Conservation (phyloP, 2,329 filamentous ascomycete genomes). For the Dactylella cylindrospora region DNA sequence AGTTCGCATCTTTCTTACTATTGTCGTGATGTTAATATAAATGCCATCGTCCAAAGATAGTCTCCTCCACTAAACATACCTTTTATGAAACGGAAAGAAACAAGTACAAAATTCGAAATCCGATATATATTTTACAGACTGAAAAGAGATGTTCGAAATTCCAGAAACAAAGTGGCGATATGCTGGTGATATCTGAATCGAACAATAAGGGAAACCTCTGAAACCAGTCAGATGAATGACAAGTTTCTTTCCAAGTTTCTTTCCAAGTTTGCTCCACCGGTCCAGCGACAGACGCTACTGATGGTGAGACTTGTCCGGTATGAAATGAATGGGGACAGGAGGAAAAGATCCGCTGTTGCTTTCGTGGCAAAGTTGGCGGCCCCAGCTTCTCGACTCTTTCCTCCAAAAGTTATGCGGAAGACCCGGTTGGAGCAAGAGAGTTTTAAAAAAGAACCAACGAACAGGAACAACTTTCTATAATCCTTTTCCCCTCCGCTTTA, state of each 20-base stretch:
- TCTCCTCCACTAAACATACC: too few species aligned
- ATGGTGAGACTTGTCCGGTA: constrained; percentile 18
- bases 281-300: constrained; percentile 42
- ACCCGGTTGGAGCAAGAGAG: not conserved
- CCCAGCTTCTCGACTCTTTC: constrained; percentile 11
- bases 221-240: constrained; percentile 40
- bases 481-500: constrained; percentile 14
- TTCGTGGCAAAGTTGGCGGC: constrained; percentile 18
- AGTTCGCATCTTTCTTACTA: constrained; percentile 15
- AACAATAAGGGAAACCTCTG: constrained; percentile 18
- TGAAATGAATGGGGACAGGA: constrained; percentile 17
- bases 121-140: too few species aligned
- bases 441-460: constrained; percentile 23
- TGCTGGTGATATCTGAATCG: constrained; percentile 29
- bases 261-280: constrained; percentile 41
- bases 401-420: constrained; percentile 13
- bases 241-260: too few species aligned
- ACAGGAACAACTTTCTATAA: constrained; percentile 30
- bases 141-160: too few species aligned
- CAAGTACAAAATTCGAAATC: too few species aligned
- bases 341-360: constrained; percentile 15
- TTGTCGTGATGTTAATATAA: not conserved
- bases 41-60: too few species aligned
- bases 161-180: too few species aligned
- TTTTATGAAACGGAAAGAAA: too few species aligned